Base-by-base conservation (phyloP, 225 moss, liverwort and hornwort genomes). In the Marchantia polymorpha region DNA sequence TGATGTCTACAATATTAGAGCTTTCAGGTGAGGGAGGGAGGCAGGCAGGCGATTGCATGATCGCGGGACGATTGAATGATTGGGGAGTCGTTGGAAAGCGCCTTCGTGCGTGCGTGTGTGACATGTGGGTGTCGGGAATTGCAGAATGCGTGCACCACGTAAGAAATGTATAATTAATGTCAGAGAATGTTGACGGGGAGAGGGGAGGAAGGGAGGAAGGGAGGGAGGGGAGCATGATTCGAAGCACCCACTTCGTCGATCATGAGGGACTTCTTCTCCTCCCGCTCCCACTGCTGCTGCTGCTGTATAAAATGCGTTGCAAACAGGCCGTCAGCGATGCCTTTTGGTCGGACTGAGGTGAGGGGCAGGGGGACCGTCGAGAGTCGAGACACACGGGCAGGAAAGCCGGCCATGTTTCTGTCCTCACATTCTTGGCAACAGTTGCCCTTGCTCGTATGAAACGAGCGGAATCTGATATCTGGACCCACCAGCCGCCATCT, bases 321-420 rank as follows among this genome's bases (percentile, higher is more conserved):
- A 19, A 59, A 59, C 59, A 23, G 6, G 61, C n/a, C 23, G 22
- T 0, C 3, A 10, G 22, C 0, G 61, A 61, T 23, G 23, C 22
- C 22, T 61, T 23, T 61, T 61, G n/a, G n/a, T 61, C 61, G n/a
- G n/a, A 61, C 61, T 6, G 61, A 61, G 22, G 16, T 22, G 7
- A 61, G 22, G 61, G 61, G 23, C 3, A 39, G 39, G 22, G 61
- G 61, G 23, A 6, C n/a, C n/a, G n/a, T 23, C 23, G 61, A 39
- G 39, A 39, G 39, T 39, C 39, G 61, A 61, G 61, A n/a, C 61
- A 61, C n/a, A 61, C 16, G 61, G 61, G 61, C 61, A 61, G 7
- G 61, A 61, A 61, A 61, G 61, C 61, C 61, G 61, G 61, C 61
- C 61, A 61, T 61, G 16, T 61, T 61, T 61, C 61, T 61, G 61